Percentiles rank a stretch among this genome's conserved stretches.
Evolutionary conservation across 1,284 basidiomycete species (phyloP).

Genomic region (Cerioporus squamosus): DNA sequence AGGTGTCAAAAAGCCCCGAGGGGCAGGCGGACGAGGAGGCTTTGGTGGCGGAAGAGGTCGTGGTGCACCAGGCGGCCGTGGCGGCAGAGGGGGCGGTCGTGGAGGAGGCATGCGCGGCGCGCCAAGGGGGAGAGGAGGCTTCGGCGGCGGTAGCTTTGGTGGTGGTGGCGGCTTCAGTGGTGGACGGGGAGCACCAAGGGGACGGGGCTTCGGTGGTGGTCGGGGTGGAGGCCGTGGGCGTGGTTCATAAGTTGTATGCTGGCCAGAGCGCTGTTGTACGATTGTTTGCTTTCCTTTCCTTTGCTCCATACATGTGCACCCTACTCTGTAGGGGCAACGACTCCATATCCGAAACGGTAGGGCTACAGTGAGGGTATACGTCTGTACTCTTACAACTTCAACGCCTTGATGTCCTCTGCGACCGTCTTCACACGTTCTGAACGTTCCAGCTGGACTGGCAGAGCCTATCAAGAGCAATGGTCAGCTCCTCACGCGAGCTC

Average conservation of each 20-base stretch:
- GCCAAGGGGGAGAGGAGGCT: constrained; percentile 45
- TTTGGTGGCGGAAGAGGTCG: constrained; percentile 45
- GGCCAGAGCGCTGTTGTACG: constrained; percentile 15
- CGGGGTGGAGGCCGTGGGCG: constrained; percentile 37
- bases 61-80: constrained; percentile 51
- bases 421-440: constrained; percentile 44
- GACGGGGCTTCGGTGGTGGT: neutral
- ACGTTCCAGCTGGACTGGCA: constrained; percentile 49
- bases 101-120: constrained; percentile 41
- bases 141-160: constrained; percentile 42
- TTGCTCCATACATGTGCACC: neutral
- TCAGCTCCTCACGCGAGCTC: neutral
- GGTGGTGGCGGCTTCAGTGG: constrained; percentile 39
- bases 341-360: neutral
- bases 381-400: constrained; percentile 43
- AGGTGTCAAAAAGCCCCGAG: constrained; percentile 40
- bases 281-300: constrained; percentile 11
- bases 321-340: no score
- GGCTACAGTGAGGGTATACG: constrained; percentile 20
- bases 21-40: constrained; percentile 40
- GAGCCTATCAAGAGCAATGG: constrained; percentile 40
- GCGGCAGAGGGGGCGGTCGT: constrained; percentile 43
- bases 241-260: constrained; percentile 43
- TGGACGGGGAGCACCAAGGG: constrained; percentile 28
- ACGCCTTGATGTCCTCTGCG: constrained; percentile 48